Conservation (phyloP, 108 stramenopile genomes). For the Poteriospumella lacustris region DNA sequence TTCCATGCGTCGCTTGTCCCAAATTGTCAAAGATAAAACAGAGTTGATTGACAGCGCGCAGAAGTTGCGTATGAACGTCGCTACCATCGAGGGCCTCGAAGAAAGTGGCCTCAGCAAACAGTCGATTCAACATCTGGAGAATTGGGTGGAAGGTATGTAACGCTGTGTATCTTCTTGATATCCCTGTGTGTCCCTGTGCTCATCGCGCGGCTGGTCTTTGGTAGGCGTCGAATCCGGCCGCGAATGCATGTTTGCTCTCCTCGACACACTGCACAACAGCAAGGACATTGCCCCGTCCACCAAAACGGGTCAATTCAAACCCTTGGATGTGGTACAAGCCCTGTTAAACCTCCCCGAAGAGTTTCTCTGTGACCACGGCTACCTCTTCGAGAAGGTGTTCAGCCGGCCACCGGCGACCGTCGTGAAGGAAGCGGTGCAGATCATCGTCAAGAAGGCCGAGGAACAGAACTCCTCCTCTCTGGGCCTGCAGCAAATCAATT, state of each 20-base stretch:
- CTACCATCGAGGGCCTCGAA: neutral
- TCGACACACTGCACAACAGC: neutral
- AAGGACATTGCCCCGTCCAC: neutral
- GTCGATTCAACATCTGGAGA: neutral
- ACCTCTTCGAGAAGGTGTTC: constrained; percentile 10
- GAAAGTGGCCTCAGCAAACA: constrained; percentile 3
- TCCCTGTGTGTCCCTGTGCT: neutral
- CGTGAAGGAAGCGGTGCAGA: constrained; percentile 16
- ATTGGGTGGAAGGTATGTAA: constrained; percentile 18
- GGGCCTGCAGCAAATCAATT: constrained; percentile 19
- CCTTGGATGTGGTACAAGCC: neutral
- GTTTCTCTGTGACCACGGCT: constrained; percentile 23
- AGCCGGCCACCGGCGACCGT: neutral
- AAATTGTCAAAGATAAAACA: no score
- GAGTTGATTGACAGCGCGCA: no score
- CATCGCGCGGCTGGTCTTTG: neutral
- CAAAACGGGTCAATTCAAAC: neutral
- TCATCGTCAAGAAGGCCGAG: neutral
- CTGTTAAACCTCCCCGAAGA: neutral
- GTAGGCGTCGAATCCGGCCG: neutral
- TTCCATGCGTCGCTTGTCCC: no score
- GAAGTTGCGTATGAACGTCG: no score
- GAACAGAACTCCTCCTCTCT: neutral
- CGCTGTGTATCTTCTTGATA: neutral
- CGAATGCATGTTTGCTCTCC: constrained; percentile 1